Evolutionary conservation across 129 eudicot species (phyloP).

Genomic region (Flaveria sonorensis): DNA sequence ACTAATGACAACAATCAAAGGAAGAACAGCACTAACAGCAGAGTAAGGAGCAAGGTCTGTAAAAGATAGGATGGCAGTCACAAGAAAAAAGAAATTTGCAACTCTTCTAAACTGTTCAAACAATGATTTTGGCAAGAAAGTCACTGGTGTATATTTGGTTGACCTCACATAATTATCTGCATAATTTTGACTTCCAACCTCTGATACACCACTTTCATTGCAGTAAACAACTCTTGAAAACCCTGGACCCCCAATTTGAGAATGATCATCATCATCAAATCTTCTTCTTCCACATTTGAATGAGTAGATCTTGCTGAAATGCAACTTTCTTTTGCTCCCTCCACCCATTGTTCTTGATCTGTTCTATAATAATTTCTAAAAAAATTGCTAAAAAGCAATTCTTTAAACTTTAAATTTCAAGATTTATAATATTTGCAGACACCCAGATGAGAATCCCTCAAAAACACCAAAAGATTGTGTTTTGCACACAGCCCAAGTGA

Average conservation of each 20-base stretch:
- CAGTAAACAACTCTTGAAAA: slow-evolving; percentile 80
- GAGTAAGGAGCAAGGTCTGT: slow-evolving; percentile 80
- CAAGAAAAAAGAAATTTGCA: slow-evolving; percentile 90
- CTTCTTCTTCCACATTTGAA: slow-evolving; percentile 62
- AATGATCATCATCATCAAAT: slow-evolving; percentile 54
- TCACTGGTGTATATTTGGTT: slow-evolving; percentile 73
- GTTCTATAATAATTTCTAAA: slow-evolving; percentile 1
- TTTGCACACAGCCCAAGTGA: slow-evolving; percentile 35
- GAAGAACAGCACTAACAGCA: slow-evolving; percentile 74
- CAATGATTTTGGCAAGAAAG: slow-evolving; percentile 82
- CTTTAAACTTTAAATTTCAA: slow-evolving; percentile 17
- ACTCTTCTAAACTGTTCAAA: slow-evolving; percentile 98
- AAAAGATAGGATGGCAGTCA: slow-evolving; percentile 72
- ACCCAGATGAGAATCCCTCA: slow-evolving; percentile 39
- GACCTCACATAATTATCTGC: slow-evolving; percentile 76
- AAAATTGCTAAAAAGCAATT: not conserved
- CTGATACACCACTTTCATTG: slow-evolving; percentile 63
- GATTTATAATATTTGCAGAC: slow-evolving; percentile 27
- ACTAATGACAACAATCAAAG: slow-evolving; percentile 74
- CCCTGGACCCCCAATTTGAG: slow-evolving; percentile 89
- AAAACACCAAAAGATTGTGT: slow-evolving; percentile 26
- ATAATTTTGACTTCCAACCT: slow-evolving; percentile 43
- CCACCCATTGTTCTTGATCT: slow-evolving; percentile 34
- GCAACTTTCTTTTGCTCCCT: slow-evolving; percentile 51
- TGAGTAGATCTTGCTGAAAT: slow-evolving; percentile 82